A percentile compares a stretch with the other conserved stretches of the same genome.
phyloP scores from a whole-genome alignment of 176 grass and related monocot genomes.

The Pharus latifolius region DNA sequence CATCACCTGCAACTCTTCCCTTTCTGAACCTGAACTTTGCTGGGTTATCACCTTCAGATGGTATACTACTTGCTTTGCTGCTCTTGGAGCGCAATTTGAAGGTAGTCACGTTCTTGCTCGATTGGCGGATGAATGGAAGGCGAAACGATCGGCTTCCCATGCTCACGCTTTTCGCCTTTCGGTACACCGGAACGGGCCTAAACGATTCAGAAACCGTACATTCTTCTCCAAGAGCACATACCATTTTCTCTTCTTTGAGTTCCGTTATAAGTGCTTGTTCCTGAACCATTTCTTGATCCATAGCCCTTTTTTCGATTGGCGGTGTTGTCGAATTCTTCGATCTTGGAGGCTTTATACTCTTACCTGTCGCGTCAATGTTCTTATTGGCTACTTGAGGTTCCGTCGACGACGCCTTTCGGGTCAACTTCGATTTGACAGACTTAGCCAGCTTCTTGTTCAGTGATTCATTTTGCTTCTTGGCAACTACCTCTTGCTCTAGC shows the following conservation, averaged over 20 bases:
- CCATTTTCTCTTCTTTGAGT: neutral
- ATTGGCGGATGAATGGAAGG: constrained; percentile 16
- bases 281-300: neutral
- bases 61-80: constrained; percentile 1
- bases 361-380: neutral
- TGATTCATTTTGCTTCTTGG: neutral
- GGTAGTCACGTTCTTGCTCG: constrained; percentile 13
- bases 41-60: neutral
- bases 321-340: neutral
- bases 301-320: neutral
- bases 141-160: constrained; percentile 5
- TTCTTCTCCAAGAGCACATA: constrained; percentile 12
- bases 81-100: constrained; percentile 43
- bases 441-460: constrained; percentile 1
- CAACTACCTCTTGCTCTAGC: neutral
- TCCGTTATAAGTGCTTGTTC: neutral
- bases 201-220: neutral
- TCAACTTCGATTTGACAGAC: constrained; percentile 19
- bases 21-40: constrained; percentile 30
- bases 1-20: constrained; percentile 12
- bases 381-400: neutral
- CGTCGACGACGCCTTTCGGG: neutral
- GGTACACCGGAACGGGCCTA: constrained; percentile 4
- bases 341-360: neutral
- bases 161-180: constrained; percentile 17